phyloP scores from a whole-genome alignment of 116 monocot genomes.

The Trichopus zeylanicus region DNA sequence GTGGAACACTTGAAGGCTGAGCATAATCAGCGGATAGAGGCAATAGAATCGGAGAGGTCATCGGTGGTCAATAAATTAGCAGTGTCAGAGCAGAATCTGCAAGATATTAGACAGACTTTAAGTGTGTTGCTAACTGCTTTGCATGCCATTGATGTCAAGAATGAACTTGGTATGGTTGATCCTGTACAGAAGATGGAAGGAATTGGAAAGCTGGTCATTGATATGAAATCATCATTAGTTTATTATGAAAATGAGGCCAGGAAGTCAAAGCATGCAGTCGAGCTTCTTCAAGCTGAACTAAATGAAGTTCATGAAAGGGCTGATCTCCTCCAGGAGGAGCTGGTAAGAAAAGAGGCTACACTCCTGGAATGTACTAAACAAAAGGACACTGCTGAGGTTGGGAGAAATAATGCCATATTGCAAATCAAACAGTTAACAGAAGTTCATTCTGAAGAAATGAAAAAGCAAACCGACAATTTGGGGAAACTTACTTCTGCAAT shows the following conservation, averaged over 20 bases:
- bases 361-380: conserved; percentile 39
- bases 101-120: conserved; percentile 26
- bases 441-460: conserved; percentile 41
- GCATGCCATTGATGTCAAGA: conserved; percentile 33
- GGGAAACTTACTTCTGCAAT: conserved; percentile 41
- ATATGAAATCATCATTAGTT: conserved; percentile 33
- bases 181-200: conserved; percentile 54
- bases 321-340: conserved; percentile 75
- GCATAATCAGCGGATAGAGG: conserved; percentile 33
- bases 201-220: conserved; percentile 29
- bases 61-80: conserved; percentile 39
- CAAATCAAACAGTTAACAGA: conserved; percentile 36
- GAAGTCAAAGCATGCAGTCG: conserved; percentile 69
- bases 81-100: conserved; percentile 32
- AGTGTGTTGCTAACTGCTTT: conserved; percentile 40
- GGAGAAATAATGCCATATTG: conserved; percentile 40
- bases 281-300: conserved; percentile 73
- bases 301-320: conserved; percentile 96
- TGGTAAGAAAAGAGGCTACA: conserved; percentile 34
- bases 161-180: conserved; percentile 30
- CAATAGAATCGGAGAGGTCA: conserved; percentile 47
- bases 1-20: conserved; percentile 42
- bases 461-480: conserved; percentile 30
- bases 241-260: conserved; percentile 59
- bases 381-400: conserved; percentile 36